Evolutionary conservation across 2,329 filamentous ascomycete species (phyloP).

Genomic region (Coccinonectria pachysandricola): DNA sequence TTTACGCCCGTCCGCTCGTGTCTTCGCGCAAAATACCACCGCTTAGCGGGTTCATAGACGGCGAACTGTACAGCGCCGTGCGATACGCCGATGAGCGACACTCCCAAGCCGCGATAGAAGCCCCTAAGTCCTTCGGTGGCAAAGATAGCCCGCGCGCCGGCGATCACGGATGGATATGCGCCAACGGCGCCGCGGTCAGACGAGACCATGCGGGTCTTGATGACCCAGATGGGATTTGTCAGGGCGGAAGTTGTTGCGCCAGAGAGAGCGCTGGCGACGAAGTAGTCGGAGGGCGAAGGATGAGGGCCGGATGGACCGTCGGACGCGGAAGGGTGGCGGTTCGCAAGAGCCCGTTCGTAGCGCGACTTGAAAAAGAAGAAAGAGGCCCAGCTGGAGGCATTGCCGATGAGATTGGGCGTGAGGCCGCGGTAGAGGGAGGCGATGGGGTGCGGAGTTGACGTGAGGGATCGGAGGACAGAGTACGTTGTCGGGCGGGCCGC

Average conservation of each 20-base stretch:
- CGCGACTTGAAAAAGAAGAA: slow-evolving; percentile 75
- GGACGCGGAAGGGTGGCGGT: no score
- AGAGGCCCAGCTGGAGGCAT: slow-evolving; percentile 79
- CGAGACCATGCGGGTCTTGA: slow-evolving; percentile 95
- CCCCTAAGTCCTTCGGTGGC: slow-evolving; percentile 62
- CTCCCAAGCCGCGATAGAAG: slow-evolving; percentile 79
- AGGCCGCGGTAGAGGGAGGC: slow-evolving; percentile 79
- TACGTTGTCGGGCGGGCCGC: slow-evolving; percentile 36
- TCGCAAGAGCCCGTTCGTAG: slow-evolving; percentile 38
- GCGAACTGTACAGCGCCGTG: slow-evolving; percentile 95
- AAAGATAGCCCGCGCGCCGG: slow-evolving; percentile 59
- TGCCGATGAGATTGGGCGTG: slow-evolving; percentile 82
- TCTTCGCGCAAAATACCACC: slow-evolving; percentile 42
- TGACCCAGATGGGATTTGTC: slow-evolving; percentile 95
- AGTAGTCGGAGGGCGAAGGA: slow-evolving; percentile 58
- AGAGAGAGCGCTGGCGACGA: slow-evolving; percentile 59
- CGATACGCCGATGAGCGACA: slow-evolving; percentile 75
- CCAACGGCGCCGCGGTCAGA: slow-evolving; percentile 63
- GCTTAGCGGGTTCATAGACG: slow-evolving; percentile 69
- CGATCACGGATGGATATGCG: slow-evolving; percentile 70
- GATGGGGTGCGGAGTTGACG: slow-evolving; percentile 43
- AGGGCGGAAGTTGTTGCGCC: slow-evolving; percentile 69
- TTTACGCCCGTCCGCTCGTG: slow-evolving; percentile 10
- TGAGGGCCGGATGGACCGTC: slow-evolving; percentile 5
- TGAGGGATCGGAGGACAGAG: slow-evolving; percentile 40